phyloP scores from a whole-genome alignment of 768 basidiomycete species.

The Aureoboletus auriporus region DNA sequence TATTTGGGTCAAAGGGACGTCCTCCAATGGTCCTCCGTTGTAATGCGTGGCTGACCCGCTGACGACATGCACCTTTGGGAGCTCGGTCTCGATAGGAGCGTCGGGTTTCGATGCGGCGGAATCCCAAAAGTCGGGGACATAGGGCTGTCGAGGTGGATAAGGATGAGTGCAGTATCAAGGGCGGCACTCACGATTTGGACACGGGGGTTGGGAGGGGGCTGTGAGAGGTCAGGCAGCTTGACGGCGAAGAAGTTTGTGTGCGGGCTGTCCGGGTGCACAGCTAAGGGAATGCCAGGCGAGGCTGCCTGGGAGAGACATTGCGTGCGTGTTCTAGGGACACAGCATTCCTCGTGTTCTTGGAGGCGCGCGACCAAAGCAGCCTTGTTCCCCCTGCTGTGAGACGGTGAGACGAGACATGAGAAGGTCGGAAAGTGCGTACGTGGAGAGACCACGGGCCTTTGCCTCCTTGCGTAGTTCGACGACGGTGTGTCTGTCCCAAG shows the following conservation, averaged over 20 bases:
- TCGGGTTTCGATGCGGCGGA: conserved; percentile 39
- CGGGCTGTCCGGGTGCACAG: conserved; percentile 18
- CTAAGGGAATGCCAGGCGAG: conserved; percentile 42
- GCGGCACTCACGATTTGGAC: conserved; percentile 55
- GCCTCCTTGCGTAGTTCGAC: conserved; percentile 50
- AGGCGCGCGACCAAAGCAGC: conserved; percentile 51
- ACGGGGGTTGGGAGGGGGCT: conserved; percentile 37
- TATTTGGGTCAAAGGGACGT: background rate
- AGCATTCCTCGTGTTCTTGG: conserved; percentile 43
- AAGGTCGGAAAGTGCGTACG: conserved; percentile 36
- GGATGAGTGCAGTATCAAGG: conserved; percentile 4
- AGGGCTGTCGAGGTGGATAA: conserved; percentile 40
- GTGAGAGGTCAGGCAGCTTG: conserved; percentile 53
- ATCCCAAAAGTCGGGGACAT: conserved; percentile 55
- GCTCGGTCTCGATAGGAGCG: conserved; percentile 20
- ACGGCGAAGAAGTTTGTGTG: conserved; percentile 40
- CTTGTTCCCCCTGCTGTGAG: conserved; percentile 55
- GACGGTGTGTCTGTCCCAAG: conserved; percentile 52
- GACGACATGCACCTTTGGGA: conserved; percentile 50
- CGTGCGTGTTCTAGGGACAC: too few species aligned
- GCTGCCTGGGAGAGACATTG: conserved; percentile 18
- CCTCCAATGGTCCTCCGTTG: conserved; percentile 44
- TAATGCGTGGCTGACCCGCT: conserved; percentile 44
- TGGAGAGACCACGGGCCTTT: conserved; percentile 50
- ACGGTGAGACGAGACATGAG: conserved; percentile 9